Conservation (phyloP, 495 filamentous ascomycete genomes). For the Glonium stellatum region DNA sequence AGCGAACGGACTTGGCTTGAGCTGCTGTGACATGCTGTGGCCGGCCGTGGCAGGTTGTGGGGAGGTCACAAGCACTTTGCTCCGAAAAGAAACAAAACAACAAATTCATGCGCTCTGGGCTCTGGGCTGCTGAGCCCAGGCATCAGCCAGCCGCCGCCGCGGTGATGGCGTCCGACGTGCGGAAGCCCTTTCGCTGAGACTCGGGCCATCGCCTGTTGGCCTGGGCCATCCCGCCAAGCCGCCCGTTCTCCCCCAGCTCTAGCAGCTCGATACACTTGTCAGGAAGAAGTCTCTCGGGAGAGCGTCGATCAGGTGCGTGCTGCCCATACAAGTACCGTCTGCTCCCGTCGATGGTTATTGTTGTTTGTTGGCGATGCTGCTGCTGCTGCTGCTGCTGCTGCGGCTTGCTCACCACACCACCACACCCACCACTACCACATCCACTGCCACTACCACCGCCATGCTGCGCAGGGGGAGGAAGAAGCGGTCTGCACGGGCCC, state of each 20-base stretch:
- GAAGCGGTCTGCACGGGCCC: too few relatives aligned
- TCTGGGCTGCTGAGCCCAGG: not conserved
- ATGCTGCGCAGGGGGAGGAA: too few relatives aligned
- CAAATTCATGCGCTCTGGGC: not conserved
- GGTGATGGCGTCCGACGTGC: not conserved
- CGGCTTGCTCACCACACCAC: too few relatives aligned
- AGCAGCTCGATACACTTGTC: slow-evolving; percentile 1
- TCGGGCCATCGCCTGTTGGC: too few relatives aligned
- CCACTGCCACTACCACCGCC: too few relatives aligned
- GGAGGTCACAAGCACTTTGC: not conserved
- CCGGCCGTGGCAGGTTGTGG: too few relatives aligned
- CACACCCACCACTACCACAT: too few relatives aligned
- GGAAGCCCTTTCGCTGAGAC: not conserved
- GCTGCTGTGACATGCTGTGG: too few relatives aligned
- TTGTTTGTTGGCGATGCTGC: too few relatives aligned
- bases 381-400: too few relatives aligned
- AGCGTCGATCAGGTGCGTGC: not conserved
- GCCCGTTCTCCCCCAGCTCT: not conserved
- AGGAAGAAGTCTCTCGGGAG: not conserved
- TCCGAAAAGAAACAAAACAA: not conserved
- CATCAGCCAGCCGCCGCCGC: not conserved
- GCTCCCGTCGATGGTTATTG: too few relatives aligned
- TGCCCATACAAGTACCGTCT: too few relatives aligned
- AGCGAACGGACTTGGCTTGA: not conserved
- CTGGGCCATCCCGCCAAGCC: not conserved